Evolutionary conservation across 371 early-diverging fungal species (phyloP), one percentile per base, ranked within the genome.

Genomic region (Mucor sp.): DNA sequence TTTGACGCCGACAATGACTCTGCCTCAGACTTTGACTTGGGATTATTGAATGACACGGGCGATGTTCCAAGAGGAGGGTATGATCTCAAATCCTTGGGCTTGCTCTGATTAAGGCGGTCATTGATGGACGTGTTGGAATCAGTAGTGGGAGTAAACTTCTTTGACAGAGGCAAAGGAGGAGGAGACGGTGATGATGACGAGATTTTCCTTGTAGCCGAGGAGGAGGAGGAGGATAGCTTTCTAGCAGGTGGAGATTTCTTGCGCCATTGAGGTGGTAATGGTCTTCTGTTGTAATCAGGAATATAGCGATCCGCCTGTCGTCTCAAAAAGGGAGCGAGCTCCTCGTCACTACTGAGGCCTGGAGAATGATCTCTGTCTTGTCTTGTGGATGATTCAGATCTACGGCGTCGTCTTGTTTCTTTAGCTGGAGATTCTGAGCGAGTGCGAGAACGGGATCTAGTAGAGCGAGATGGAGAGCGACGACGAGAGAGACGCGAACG

Each of bases 331-430:
- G 63, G 63, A 2, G 63, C 63, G 1, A 39, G 9, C 27, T 63
- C 63, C 23, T 63, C 63, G 23, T 63, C 63, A 63, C 63, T 63
- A 37, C 63, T 62, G 6, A 53, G 4, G 4, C 37, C 55, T 30
- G 63, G 63, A 11, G 63, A 63, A 30, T 23, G 17, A 25, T 21
- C 11, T 60, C 60, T 60, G n/a, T 21, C 32, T 8, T 9, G 4
- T 21, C 21, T 37, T n/a, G 8, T 3, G 27, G 28, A n/a, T 39
- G 37, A 58, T 17, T 17, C 12, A 21, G 9, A 17, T 37, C 32
- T 58, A 6, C 33, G 58, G 15, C 33, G 25, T 19, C 28, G 21
- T 53, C 8, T 53, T 14, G 25, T 28, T 28, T 53, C 21, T 50
- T 25, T 23, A 3, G 25, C 3, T 12, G 50, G 50, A 19, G 44